Conservation (phyloP, 257 asterid species). For the Rubia yunnanensis region DNA sequence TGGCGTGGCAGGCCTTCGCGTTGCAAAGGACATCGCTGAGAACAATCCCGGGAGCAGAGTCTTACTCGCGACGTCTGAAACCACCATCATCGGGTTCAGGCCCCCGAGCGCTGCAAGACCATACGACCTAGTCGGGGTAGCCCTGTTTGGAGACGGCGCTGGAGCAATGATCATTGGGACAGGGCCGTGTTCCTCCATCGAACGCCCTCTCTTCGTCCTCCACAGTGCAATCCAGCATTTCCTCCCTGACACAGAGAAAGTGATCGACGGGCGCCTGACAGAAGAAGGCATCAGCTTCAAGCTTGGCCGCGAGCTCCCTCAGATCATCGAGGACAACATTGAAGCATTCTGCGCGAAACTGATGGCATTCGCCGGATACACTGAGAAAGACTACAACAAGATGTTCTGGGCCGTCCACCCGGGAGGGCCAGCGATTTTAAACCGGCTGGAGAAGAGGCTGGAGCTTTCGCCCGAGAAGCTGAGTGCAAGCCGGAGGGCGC, state of each 20-base stretch:
- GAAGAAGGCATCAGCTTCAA: constrained; percentile 94
- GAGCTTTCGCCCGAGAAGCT: constrained; percentile 60
- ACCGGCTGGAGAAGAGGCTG: constrained; percentile 64
- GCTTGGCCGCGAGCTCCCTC: constrained; percentile 69
- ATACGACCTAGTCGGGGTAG: constrained; percentile 80
- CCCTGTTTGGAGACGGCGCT: constrained; percentile 91
- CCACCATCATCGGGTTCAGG: constrained; percentile 76
- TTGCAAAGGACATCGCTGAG: constrained; percentile 90
- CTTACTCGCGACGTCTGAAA: constrained; percentile 77
- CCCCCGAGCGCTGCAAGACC: constrained; percentile 80
- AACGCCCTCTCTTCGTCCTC: constrained; percentile 63
- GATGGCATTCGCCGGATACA: constrained; percentile 34
- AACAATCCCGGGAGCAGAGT: constrained; percentile 87
- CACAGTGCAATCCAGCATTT: constrained; percentile 72
- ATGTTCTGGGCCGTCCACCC: constrained; percentile 99
- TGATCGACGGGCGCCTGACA: constrained; percentile 73
- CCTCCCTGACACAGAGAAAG: constrained; percentile 72
- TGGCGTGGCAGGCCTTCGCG: constrained; percentile 94
- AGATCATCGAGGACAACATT: constrained; percentile 68
- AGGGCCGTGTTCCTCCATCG: constrained; percentile 23
- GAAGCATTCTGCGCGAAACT: constrained; percentile 50
- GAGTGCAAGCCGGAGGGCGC: constrained; percentile 66
- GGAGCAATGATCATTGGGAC: constrained; percentile 72
- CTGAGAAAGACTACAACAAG: constrained; percentile 38
- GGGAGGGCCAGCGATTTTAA: constrained; percentile 88